A percentile compares a stretch with the other conserved stretches of the same genome.
phyloP scores from a whole-genome alignment of 2,329 filamentous ascomycete genomes.

The Epichloe aotearoae region DNA sequence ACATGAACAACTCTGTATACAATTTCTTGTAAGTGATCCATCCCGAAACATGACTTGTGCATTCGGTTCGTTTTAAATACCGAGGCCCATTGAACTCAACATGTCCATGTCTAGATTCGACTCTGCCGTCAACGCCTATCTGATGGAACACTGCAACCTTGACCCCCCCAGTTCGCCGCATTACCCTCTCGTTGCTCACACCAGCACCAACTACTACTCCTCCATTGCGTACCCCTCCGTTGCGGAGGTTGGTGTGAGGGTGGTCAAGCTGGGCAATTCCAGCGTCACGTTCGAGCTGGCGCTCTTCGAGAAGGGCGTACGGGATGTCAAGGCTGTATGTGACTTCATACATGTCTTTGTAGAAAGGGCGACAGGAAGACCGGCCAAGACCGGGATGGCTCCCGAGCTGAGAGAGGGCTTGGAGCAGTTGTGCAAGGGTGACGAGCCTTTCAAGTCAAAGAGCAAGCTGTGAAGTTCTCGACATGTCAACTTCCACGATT shows the following conservation, averaged over 20 bases:
- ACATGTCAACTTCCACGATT: too few species aligned
- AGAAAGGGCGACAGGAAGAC: conserved; percentile 56
- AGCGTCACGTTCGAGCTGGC: conserved; percentile 87
- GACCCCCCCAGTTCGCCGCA: conserved; percentile 55
- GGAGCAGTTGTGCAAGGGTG: conserved; percentile 8
- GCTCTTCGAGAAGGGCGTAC: conserved; percentile 63
- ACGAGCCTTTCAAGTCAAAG: background rate
- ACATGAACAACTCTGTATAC: conserved; percentile 86
- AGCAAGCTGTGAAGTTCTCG: background rate
- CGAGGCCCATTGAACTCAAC: background rate
- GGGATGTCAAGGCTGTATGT: conserved; percentile 69
- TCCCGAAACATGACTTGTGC: background rate
- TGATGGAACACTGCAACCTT: conserved; percentile 66
- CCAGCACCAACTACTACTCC: conserved; percentile 74
- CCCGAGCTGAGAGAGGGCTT: conserved; percentile 43
- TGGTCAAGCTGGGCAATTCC: conserved; percentile 71
- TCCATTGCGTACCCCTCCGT: conserved; percentile 71
- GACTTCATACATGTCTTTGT: conserved; percentile 84
- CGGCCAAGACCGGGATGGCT: conserved; percentile 53
- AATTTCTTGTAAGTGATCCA: conserved; percentile 48
- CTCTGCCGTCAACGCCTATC: conserved; percentile 77
- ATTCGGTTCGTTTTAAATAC: too few species aligned
- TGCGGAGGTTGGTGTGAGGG: conserved; percentile 68
- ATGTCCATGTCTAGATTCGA: conserved; percentile 48
- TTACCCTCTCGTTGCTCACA: conserved; percentile 74